Base-by-base conservation (phyloP, 1,284 basidiomycete genomes). In the Trichosporon sp. region DNA sequence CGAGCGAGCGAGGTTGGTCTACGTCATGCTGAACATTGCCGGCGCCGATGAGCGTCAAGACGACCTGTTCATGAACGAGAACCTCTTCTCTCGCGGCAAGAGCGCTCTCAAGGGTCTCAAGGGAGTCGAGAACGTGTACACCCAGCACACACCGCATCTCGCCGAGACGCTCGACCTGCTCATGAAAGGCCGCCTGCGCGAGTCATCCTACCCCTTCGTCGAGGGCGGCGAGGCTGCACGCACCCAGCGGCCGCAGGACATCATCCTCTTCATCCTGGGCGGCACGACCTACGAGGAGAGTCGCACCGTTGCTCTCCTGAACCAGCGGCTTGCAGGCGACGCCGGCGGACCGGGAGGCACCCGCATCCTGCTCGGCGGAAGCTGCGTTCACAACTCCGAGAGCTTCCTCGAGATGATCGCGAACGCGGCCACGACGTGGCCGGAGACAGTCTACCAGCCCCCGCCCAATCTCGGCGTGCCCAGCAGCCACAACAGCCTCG, bases 61-160 rank as follows among this genome's bases (percentile, higher is more conserved):
- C 74, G 96, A 99, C 80, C 82, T 99, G 56, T 99, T 99, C 77
- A 93, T 92, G 49, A 97, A 92, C 62, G 95, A 97, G 77, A 95
- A 94, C 46, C 84, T 99, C 63, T 88, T 99, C 69, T 92, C 92
- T 1, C 89, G 95, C 74, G 96, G 96, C 6, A 90, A 93, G 66
- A 93, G 90, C 34, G 96, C 95, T 0, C 80, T 99, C 67, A 97
- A 97, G 77, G 96, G 96, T 1, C 82, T 99, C 62, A 97, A 97
- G 89, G 96, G 96, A 7, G 96, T 99, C 6, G 96, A 99, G 79
- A 99, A 99, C 74, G 95, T 99, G 8, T 99, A 98, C 76, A 99
- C 95, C 62, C 96, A 99, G 74, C 96, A 99, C 74, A 89, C 89
- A 14, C 96, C 96, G 9, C 94, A 96, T 78, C 83, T 99, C 3